These are phyloP conservation scores for Aspergillus sp. DNA, from an alignment of 2,329 filamentous ascomycete genomes.

Conservation along the genomic window DNA sequence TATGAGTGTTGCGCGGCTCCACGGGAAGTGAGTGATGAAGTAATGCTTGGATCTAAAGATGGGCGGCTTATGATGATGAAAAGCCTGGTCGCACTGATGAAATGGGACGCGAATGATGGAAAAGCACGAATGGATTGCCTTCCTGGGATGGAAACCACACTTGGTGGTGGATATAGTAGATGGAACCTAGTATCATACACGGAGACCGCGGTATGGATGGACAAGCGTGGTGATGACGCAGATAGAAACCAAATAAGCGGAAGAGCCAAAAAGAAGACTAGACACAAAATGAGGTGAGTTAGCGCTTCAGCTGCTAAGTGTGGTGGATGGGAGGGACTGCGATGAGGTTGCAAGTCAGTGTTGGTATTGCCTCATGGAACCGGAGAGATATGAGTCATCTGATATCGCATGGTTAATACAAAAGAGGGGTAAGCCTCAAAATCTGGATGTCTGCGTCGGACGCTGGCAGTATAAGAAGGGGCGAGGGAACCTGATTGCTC, in stretches of 20 bases:
- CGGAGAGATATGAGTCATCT: constrained; percentile 6
- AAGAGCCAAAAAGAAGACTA: not conserved
- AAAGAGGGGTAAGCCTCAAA: constrained; percentile 3
- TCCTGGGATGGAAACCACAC: too few relatives aligned
- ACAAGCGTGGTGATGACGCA: not conserved
- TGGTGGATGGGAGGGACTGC: not conserved
- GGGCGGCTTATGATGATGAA: not conserved
- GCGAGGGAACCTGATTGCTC: not conserved
- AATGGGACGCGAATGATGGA: not conserved
- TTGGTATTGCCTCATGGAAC: not conserved
- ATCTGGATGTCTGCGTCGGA: not conserved
- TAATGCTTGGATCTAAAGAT: not conserved
- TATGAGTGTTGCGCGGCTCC: not conserved
- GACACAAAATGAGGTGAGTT: not conserved
- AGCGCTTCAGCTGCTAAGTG: not conserved
- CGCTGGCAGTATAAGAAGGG: constrained; percentile 5
- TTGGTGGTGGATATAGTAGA: not conserved
- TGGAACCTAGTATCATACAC: not conserved
- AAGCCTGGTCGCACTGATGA: not conserved
- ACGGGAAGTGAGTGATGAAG: not conserved
- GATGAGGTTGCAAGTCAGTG: not conserved
- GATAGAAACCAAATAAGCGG: not conserved
- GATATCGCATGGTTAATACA: not conserved
- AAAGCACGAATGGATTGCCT: not conserved
- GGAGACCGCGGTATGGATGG: not conserved